These are phyloP conservation scores for Gossypium anomalum DNA, from an alignment of 345 rosid species.

Conservation along the genomic window DNA sequence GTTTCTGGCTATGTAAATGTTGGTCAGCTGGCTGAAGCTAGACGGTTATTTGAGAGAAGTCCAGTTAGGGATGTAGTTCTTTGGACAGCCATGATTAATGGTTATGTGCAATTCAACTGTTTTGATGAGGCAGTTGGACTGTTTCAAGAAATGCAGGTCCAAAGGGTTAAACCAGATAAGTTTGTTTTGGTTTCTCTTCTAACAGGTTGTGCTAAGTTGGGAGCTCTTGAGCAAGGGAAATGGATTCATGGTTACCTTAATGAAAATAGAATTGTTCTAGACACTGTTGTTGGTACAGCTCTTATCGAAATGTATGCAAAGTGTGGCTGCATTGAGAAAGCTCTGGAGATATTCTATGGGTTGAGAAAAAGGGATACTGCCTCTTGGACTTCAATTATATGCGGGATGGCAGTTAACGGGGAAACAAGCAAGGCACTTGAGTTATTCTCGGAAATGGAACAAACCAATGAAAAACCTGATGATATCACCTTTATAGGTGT, in stretches of 20 bases:
- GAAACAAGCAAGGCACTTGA: slow-evolving; percentile 47
- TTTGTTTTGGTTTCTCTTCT: slow-evolving; percentile 63
- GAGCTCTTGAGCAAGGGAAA: slow-evolving; percentile 75
- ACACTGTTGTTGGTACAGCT: slow-evolving; percentile 61
- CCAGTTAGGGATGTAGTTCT: slow-evolving; percentile 60
- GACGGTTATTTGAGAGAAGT: slow-evolving; percentile 65
- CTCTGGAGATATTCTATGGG: slow-evolving; percentile 47
- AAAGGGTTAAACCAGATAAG: slow-evolving; percentile 52
- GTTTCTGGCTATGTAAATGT: slow-evolving; percentile 53
- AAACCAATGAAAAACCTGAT: slow-evolving; percentile 43
- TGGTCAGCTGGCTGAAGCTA: slow-evolving; percentile 52
- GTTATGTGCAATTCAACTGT: slow-evolving; percentile 61
- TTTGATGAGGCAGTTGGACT: slow-evolving; percentile 55
- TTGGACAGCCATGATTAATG: slow-evolving; percentile 91
- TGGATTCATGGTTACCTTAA: slow-evolving; percentile 68
- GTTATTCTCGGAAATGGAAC: slow-evolving; percentile 54
- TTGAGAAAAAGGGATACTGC: slow-evolving; percentile 48
- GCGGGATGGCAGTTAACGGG: slow-evolving; percentile 69
- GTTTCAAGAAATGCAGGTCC: slow-evolving; percentile 54
- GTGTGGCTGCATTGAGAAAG: slow-evolving; percentile 61
- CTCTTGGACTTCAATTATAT: slow-evolving; percentile 74
- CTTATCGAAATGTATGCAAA: slow-evolving; percentile 77
- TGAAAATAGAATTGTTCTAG: slow-evolving; percentile 43
- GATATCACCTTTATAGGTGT: slow-evolving; percentile 65
- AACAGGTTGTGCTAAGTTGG: slow-evolving; percentile 68